phyloP scores from a whole-genome alignment of 345 rosid species.

The Gossypium herbaceum region DNA sequence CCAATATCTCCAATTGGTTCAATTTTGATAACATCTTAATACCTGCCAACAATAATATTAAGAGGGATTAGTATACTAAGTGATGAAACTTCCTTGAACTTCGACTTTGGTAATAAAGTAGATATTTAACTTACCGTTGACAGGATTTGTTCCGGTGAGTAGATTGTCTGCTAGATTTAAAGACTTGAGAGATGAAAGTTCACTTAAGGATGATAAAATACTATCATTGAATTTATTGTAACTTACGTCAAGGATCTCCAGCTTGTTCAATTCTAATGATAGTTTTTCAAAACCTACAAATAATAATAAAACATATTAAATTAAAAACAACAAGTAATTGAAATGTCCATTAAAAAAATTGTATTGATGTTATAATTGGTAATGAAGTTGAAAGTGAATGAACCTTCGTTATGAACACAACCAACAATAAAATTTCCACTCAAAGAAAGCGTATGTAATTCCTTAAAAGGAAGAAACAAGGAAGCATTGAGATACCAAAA shows the following conservation, averaged over 20 bases:
- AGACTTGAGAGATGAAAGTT: background rate
- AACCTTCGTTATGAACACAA: no score
- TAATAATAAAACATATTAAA: background rate
- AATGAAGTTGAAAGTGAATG: no score
- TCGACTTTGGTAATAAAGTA: background rate
- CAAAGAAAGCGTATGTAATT: no score
- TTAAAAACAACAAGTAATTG: background rate
- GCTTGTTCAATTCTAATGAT: background rate
- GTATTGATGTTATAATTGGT: no score
- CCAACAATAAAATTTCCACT: no score
- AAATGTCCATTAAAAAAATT: no score
- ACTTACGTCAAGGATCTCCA: background rate
- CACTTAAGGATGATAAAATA: background rate
- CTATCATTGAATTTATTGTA: background rate
- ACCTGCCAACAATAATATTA: background rate
- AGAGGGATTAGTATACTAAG: no score
- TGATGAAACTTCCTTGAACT: background rate
- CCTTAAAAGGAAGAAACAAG: no score
- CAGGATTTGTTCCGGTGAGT: background rate
- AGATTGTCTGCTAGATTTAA: background rate
- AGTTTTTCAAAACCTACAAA: background rate
- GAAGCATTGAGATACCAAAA: no score
- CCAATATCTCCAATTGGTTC: background rate
- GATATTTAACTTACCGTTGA: background rate
- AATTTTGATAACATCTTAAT: background rate